Conservation (phyloP, 164 flowering plant species). For the Hamamelis virginiana region DNA sequence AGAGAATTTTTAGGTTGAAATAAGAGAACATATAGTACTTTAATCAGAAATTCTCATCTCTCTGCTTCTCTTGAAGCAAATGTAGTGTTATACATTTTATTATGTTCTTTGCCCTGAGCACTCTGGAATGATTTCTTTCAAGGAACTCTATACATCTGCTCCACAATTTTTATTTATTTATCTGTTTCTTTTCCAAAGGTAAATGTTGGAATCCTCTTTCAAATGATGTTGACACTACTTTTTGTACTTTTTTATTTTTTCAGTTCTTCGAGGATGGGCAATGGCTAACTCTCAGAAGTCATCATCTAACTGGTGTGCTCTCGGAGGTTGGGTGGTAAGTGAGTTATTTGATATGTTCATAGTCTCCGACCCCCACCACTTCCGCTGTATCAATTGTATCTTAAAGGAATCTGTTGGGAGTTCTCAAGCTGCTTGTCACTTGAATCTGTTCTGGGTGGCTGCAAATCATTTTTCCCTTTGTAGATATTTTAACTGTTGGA, state of each 20-base stretch:
- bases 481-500: constrained; percentile 42
- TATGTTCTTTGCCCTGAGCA: constrained; percentile 1
- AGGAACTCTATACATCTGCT: not conserved
- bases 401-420: constrained; percentile 23
- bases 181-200: too few relatives aligned
- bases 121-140: not conserved
- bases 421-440: constrained; percentile 25
- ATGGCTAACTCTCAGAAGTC: constrained; percentile 15
- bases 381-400: constrained; percentile 24
- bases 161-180: too few relatives aligned
- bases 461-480: constrained; percentile 26
- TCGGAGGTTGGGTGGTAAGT: constrained; percentile 38
- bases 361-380: constrained; percentile 31
- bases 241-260: not conserved
- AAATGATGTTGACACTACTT: not conserved
- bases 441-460: constrained; percentile 31
- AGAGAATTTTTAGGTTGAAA: not conserved
- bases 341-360: constrained; percentile 27
- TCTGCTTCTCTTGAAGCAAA: not conserved
- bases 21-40: not conserved
- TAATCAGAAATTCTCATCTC: not conserved
- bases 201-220: too few relatives aligned
- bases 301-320: constrained; percentile 18
- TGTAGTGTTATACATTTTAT: not conserved
- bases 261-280: constrained; percentile 22